Evolutionary conservation across 306 rosid genomes (phyloP).

Genomic region (Citrullus amarus): DNA sequence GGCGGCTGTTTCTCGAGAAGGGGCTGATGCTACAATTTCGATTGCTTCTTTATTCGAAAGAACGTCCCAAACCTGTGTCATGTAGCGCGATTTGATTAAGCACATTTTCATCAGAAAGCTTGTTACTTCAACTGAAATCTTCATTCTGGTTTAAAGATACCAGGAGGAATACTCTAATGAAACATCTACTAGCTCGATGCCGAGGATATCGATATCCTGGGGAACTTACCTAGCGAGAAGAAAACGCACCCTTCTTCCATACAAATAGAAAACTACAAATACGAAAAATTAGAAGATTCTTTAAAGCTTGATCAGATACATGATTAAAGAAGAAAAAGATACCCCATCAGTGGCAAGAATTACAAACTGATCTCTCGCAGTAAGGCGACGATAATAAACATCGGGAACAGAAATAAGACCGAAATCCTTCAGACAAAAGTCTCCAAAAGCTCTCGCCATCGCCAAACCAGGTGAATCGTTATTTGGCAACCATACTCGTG

Average conservation of each 20-base stretch:
- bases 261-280: conserved; percentile 1
- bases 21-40: conserved; percentile 47
- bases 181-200: background rate
- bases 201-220: background rate
- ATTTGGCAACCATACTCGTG: conserved; percentile 49
- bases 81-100: background rate
- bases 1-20: conserved; percentile 33
- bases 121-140: background rate
- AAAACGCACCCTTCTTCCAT: background rate
- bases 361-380: conserved; percentile 32
- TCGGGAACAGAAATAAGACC: conserved; percentile 45
- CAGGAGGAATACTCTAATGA: background rate
- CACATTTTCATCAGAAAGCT: background rate
- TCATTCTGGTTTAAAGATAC: background rate
- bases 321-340: conserved; percentile 12
- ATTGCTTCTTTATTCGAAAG: conserved; percentile 44
- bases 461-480: conserved; percentile 51
- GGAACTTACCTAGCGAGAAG: background rate
- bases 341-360: conserved; percentile 56
- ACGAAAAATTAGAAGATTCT: background rate
- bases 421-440: conserved; percentile 47
- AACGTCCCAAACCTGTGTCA: conserved; percentile 44
- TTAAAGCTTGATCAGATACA: background rate
- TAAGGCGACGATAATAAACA: conserved; percentile 28
- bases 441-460: conserved; percentile 56